Evolutionary conservation across 495 filamentous ascomycete species (phyloP).

Genomic region (Chaetomium cochliodes): DNA sequence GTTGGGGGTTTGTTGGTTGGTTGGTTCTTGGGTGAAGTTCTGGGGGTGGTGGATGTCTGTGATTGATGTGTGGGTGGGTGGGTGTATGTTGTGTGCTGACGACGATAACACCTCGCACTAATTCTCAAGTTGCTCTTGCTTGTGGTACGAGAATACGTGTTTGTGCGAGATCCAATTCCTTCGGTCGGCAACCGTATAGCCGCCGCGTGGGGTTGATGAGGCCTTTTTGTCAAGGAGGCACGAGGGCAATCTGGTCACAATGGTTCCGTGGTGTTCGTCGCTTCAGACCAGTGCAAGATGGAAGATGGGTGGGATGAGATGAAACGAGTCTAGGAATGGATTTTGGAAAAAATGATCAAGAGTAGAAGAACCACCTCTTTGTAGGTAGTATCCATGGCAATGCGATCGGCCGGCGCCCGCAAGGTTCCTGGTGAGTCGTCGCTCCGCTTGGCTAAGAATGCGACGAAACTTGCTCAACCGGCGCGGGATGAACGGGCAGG

Average conservation of each 20-base stretch:
- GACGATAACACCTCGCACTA: neutral
- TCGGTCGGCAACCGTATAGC: constrained; percentile 15
- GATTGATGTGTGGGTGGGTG: neutral
- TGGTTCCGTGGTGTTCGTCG: too few species aligned
- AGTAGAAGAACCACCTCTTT: too few species aligned
- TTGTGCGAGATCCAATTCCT: neutral
- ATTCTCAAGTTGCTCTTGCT: neutral
- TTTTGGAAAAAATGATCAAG: neutral
- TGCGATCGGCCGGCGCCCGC: too few species aligned
- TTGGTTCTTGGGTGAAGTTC: too few species aligned
- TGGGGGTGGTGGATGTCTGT: neutral
- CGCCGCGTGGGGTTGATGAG: constrained; percentile 13
- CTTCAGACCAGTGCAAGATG: neutral
- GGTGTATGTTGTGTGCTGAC: neutral
- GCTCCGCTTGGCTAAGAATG: neutral
- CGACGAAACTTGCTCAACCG: constrained; percentile 18
- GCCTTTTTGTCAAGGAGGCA: neutral
- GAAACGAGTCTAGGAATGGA: neutral
- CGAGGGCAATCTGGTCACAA: neutral
- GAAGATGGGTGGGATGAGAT: neutral
- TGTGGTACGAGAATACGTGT: neutral
- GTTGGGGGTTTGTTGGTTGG: too few species aligned
- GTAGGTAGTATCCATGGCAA: too few species aligned
- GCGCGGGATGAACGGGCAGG: neutral
- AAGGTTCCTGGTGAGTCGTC: neutral